Evolutionary conservation across 768 basidiomycete genomes (phyloP).

Genomic region (Mycena venus): DNA sequence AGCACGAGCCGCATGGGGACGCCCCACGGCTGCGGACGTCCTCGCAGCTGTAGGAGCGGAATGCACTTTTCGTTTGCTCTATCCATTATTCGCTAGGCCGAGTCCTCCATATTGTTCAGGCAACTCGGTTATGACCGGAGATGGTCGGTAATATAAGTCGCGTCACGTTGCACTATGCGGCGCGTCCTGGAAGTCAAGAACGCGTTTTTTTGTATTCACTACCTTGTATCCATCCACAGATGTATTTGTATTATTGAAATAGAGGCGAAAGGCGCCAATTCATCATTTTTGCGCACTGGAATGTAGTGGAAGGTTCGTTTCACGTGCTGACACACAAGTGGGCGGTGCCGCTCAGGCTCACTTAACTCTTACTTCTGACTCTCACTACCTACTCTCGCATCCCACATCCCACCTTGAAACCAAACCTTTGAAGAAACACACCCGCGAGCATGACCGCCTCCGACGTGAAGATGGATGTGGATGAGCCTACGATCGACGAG

Average conservation of each 20-base stretch:
- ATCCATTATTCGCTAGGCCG: background rate
- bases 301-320: slow-evolving; percentile 19
- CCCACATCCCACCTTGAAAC: slow-evolving; percentile 22
- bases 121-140: background rate
- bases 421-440: slow-evolving; percentile 23
- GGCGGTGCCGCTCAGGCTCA: slow-evolving; percentile 3
- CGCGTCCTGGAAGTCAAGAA: slow-evolving; percentile 10
- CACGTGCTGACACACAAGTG: background rate
- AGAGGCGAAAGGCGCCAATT: background rate
- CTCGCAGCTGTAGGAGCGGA: slow-evolving; percentile 19
- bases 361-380: background rate
- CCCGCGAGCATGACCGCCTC: slow-evolving; percentile 52
- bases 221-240: background rate
- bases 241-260: background rate
- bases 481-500: slow-evolving; percentile 92
- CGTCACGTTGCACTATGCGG: slow-evolving; percentile 5
- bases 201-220: slow-evolving; percentile 16
- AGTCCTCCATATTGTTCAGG: background rate
- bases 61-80: slow-evolving; percentile 2
- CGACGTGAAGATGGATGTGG: slow-evolving; percentile 80
- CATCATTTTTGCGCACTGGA: background rate
- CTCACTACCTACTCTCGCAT: background rate
- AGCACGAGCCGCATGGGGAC: background rate
- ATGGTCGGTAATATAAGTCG: background rate
- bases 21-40: slow-evolving; percentile 18